Evolutionary conservation across 1,139 yeast genomes (phyloP), one percentile per base, ranked within the genome.

Genomic region (Nakaseomyces sp.): DNA sequence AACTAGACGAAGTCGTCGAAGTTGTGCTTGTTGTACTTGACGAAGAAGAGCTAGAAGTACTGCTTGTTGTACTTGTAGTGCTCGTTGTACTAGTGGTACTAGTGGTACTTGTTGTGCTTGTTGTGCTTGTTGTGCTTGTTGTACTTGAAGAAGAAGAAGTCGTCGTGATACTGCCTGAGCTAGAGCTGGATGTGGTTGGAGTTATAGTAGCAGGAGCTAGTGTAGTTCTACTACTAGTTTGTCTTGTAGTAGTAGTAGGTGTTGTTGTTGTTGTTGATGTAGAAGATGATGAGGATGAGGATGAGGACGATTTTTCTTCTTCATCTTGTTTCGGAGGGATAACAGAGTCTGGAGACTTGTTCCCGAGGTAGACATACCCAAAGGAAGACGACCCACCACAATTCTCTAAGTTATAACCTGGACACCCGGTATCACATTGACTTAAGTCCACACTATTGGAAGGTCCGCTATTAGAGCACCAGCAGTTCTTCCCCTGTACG

Each of bases 401-500:
- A 29, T 49, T 46, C 28, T 48, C 48, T 17, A 40, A 16, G 9
- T 43, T 44, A 43, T 52, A 52, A 5, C 60, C 60, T 2, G 58
- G 57, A 43, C 60, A 56, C 5, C 25, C 33, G 6, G 24, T 39
- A 37, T 45, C 41, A 43, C 60, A 56, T 10, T 47, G 26, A 17
- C 43, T 33, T 10, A 54, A 41, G 8, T 49, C 40, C 5, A 49
- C 47, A 13, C 32, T 36, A 18, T 47, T 17, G 2, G 44, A n/a
- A 3, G 53, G 51, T 17, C 25, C 39, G 2, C 33, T 17, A 37
- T 55, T 45, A 4, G 54, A 39, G 36, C 60, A 56, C 59, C 59
- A 55, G 44, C 60, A 56, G 15, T 46, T 32, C 25, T 40, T 20
- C 5, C 43, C 50, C 36, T 55, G 57, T 8, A 56, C 49, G 7